phyloP scores from a whole-genome alignment of 352 stramenopile genomes.

The Globisporangium orthogonon region DNA sequence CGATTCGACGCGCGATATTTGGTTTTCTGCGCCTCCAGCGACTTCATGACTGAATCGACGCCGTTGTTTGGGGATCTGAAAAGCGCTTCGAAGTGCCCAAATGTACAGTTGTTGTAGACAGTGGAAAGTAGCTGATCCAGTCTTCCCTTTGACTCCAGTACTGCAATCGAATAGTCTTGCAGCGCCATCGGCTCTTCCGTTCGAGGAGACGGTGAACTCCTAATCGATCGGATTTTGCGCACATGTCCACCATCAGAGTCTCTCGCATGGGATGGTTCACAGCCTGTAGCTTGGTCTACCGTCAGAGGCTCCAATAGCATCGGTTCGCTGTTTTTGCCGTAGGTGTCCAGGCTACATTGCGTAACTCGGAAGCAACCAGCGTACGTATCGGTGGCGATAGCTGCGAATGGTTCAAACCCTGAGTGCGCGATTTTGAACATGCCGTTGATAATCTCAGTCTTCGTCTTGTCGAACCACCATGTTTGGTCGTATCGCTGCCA shows the following conservation, averaged over 20 bases:
- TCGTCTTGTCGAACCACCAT: constrained; percentile 82
- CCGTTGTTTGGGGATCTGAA: constrained; percentile 6
- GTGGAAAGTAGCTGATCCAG: constrained; percentile 16
- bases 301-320: constrained; percentile 38
- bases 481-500: constrained; percentile 70
- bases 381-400: constrained; percentile 40
- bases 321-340: constrained; percentile 40
- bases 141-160: constrained; percentile 12
- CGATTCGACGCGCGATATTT: constrained; percentile 29
- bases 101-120: constrained; percentile 14
- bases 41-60: constrained; percentile 3
- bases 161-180: constrained; percentile 5
- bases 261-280: not conserved
- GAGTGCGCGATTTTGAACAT: constrained; percentile 59
- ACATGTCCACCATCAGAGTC: not conserved
- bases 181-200: not conserved
- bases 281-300: not conserved
- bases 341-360: constrained; percentile 43
- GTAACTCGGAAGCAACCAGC: constrained; percentile 55
- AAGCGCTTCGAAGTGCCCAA: constrained; percentile 6
- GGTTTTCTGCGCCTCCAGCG: constrained; percentile 22
- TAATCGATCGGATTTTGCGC: constrained; percentile 7
- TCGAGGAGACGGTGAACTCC: not conserved
- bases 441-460: constrained; percentile 45
- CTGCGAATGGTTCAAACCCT: constrained; percentile 30